A percentile compares a stretch with the other conserved stretches of the same genome.
Evolutionary conservation across 2,329 filamentous ascomycete genomes (phyloP).

Genomic region (Aspergillus sp.): DNA sequence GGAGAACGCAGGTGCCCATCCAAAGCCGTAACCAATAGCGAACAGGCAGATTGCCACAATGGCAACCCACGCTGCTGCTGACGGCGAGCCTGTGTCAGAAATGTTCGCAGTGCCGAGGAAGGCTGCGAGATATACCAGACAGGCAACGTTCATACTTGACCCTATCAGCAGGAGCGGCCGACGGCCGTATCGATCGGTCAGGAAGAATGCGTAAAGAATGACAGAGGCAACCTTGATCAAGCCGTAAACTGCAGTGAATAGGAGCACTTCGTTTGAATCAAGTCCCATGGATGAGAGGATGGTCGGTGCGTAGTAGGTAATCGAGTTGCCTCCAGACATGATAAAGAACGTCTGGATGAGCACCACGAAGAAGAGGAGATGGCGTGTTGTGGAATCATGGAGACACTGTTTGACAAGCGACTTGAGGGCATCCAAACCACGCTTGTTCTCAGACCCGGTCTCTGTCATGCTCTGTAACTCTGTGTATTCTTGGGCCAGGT

Average conservation of each 20-base stretch:
- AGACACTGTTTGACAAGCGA: slow-evolving; percentile 10
- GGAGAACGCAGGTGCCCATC: slow-evolving; percentile 22
- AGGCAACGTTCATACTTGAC: slow-evolving; percentile 18
- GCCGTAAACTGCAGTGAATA: slow-evolving; percentile 20
- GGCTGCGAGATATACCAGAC: slow-evolving; percentile 19
- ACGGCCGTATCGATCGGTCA: slow-evolving; percentile 25
- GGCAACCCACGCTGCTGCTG: slow-evolving; percentile 18
- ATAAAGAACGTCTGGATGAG: slow-evolving; percentile 32
- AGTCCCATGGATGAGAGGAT: slow-evolving; percentile 23
- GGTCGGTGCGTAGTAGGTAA: slow-evolving; percentile 25
- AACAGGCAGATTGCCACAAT: slow-evolving; percentile 26
- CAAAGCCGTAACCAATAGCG: slow-evolving; percentile 22
- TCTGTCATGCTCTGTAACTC: slow-evolving; percentile 18
- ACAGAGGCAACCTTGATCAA: slow-evolving; percentile 21
- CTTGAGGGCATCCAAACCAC: slow-evolving; percentile 5
- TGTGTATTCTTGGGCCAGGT: slow-evolving; percentile 16
- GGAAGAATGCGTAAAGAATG: slow-evolving; percentile 21
- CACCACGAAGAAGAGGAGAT: slow-evolving; percentile 26
- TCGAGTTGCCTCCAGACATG: slow-evolving; percentile 25
- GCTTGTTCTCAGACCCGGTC: background rate
- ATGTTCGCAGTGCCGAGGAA: slow-evolving; percentile 18
- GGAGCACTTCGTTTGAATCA: slow-evolving; percentile 12
- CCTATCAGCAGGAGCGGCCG: slow-evolving; percentile 28
- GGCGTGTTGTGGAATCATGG: slow-evolving; percentile 19
- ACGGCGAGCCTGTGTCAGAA: slow-evolving; percentile 10